Evolutionary conservation across 208 protist species (phyloP), one percentile per base, ranked within the genome.

Genomic region (Acanthamoeba sp.): DNA sequence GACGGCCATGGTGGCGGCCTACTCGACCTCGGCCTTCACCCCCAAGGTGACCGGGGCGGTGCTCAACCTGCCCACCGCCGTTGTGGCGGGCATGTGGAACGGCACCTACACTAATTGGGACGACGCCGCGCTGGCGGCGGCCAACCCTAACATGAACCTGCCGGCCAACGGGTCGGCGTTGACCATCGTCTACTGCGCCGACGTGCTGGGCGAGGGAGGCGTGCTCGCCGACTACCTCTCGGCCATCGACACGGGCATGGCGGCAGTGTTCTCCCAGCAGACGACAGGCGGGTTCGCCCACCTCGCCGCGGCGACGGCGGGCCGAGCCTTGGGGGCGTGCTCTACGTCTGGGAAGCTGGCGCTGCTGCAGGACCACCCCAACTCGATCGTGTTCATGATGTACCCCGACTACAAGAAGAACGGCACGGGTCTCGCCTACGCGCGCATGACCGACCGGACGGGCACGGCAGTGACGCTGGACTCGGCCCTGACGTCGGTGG

Each of bases 171-270:
- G 50, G 50, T 55, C 62, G 29, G 29, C 9, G 24, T 48, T 48
- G 40, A 40, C 38, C 38, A 29, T 82, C 38, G 20, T 82, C 38
- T 48, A 50, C 38, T 82, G 71, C 40, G 20, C 45, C 40, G 71
- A 82, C 71, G 38, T 82, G n/a, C 18, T 50, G 40, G 71, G 71
- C 40, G 38, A 82, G 71, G 71, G 71, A 4, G 71, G 24, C 38
- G 36, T 82, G 34, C 71, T 82, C 36, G 38, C 38, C 71, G 27
- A 82, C 71, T 82, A 50, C 71, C 71, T 82, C 14, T 40, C 71
- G 34, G 38, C 40, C 18, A 50, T 82, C 71, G 71, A 71, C 29
- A 34, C 71, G 71, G 40, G 22, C 2, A 82, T 82, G 34, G 38
- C 71, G 36, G 38, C 38, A 18, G 40, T 82, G 38, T 82, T 71